These are phyloP conservation scores for Didymella lethalis DNA, from an alignment of 2,329 filamentous ascomycete species.

Conservation along the genomic window DNA sequence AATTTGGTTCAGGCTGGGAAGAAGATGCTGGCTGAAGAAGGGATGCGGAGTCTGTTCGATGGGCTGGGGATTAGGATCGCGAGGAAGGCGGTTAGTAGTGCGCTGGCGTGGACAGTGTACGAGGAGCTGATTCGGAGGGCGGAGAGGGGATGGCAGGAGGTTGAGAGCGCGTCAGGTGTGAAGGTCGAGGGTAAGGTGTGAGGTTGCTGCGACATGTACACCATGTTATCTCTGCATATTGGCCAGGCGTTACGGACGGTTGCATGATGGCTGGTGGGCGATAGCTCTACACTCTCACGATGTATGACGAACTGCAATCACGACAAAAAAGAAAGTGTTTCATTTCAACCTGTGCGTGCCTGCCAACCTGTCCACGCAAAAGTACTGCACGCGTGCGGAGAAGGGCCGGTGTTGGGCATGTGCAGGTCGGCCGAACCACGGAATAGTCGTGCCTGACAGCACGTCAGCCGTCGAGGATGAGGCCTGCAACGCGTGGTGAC, in stretches of 20 bases:
- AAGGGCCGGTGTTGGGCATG: constrained; percentile 20
- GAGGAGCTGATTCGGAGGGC: constrained; percentile 87
- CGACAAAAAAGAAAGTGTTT: background rate
- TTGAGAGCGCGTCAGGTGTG: constrained; percentile 33
- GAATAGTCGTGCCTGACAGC: constrained; percentile 15
- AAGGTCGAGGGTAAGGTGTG: constrained; percentile 21
- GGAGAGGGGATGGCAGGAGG: constrained; percentile 55
- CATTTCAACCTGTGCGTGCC: background rate
- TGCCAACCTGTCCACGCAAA: background rate
- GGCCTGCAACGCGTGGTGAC: background rate
- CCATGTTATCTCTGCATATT: constrained; percentile 6
- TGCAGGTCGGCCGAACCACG: constrained; percentile 7
- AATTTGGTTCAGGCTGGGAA: constrained; percentile 81
- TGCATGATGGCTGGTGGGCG: constrained; percentile 3
- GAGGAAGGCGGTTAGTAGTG: constrained; percentile 89
- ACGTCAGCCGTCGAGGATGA: constrained; percentile 11
- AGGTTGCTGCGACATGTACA: constrained; percentile 9
- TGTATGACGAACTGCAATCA: background rate
- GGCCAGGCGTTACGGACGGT: constrained; percentile 5
- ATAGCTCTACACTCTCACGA: constrained; percentile 13
- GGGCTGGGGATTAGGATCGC: constrained; percentile 87
- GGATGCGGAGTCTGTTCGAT: constrained; percentile 80
- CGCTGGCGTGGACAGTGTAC: constrained; percentile 97
- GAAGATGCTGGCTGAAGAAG: constrained; percentile 84
- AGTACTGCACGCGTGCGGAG: background rate